Percentiles rank a stretch among this genome's conserved stretches.
These are phyloP conservation scores for Venturiaceae sp. DNA, from an alignment of 2,329 filamentous ascomycete genomes.

Conservation along the genomic window DNA sequence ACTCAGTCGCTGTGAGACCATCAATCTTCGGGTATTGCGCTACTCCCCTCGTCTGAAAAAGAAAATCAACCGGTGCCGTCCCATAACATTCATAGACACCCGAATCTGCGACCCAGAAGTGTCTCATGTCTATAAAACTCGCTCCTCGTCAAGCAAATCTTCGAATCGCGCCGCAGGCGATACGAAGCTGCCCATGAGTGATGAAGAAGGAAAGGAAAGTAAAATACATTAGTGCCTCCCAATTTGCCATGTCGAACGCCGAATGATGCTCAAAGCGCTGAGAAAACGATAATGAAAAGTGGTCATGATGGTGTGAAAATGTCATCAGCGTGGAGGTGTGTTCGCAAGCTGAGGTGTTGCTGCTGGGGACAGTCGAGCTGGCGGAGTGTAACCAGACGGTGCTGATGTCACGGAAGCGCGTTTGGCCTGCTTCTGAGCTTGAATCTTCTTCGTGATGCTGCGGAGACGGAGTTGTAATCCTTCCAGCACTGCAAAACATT, in stretches of 20 bases:
- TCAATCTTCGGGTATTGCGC: too few species aligned
- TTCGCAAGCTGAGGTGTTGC: not conserved
- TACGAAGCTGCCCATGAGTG: too few species aligned
- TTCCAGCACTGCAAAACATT: conserved; percentile 33
- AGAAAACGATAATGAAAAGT: not conserved
- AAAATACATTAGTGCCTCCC: not conserved
- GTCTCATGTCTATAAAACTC: not conserved
- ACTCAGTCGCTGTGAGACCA: too few species aligned
- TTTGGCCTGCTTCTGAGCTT: conserved; percentile 27
- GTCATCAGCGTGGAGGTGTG: not conserved
- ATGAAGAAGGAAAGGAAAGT: not conserved
- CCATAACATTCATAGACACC: not conserved
- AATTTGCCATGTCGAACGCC: not conserved
- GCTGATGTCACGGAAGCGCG: conserved; percentile 11
- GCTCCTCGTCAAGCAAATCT: too few species aligned
- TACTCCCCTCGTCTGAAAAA: too few species aligned
- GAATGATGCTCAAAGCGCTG: not conserved
- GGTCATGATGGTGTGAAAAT: not conserved
- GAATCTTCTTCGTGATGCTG: conserved; percentile 35
- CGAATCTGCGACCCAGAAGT: not conserved
- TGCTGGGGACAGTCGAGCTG: not conserved
- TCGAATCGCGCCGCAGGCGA: not conserved
- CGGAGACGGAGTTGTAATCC: conserved; percentile 31
- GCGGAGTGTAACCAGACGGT: not conserved
- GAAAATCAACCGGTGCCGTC: too few species aligned